A percentile compares a stretch with the other conserved stretches of the same genome.
Evolutionary conservation across 2,329 filamentous ascomycete species (phyloP).

Genomic region (Pseudogymnoascus sp.): DNA sequence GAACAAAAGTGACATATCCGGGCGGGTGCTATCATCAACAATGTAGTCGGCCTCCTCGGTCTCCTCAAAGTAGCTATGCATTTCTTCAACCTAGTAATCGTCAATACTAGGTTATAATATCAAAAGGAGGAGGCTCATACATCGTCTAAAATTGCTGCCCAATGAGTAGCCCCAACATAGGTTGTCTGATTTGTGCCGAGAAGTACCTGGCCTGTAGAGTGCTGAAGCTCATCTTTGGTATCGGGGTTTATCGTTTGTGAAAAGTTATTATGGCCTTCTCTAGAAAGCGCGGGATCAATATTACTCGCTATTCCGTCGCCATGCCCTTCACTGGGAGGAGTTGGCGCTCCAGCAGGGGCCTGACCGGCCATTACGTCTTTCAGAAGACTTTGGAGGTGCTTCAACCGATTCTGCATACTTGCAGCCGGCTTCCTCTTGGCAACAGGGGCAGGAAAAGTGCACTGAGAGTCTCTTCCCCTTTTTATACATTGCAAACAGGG

Average conservation of each 20-base stretch:
- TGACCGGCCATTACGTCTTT: slow-evolving; percentile 39
- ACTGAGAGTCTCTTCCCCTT: slow-evolving; percentile 38
- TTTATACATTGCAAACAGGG: slow-evolving; percentile 46
- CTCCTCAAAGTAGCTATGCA: slow-evolving; percentile 46
- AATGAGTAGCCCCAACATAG: slow-evolving; percentile 52
- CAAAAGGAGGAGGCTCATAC: slow-evolving; percentile 31
- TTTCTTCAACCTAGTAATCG: slow-evolving; percentile 44
- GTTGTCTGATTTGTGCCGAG: slow-evolving; percentile 35
- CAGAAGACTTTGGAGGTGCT: slow-evolving; percentile 49
- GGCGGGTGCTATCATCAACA: slow-evolving; percentile 26
- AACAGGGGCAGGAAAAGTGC: slow-evolving; percentile 41
- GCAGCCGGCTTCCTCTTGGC: slow-evolving; percentile 32
- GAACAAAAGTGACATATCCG: slow-evolving; percentile 31
- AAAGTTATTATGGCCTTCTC: not conserved
- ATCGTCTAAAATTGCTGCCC: slow-evolving; percentile 51
- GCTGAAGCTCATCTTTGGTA: slow-evolving; percentile 13
- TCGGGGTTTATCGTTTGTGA: slow-evolving; percentile 11
- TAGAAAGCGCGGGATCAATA: not conserved
- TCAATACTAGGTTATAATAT: not conserved
- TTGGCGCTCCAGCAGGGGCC: not conserved
- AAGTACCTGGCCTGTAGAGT: slow-evolving; percentile 35
- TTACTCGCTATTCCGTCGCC: not conserved
- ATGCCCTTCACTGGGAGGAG: not conserved
- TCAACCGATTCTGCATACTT: slow-evolving; percentile 46
- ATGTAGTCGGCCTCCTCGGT: slow-evolving; percentile 25